Evolutionary conservation across 2,329 filamentous ascomycete species (phyloP).

Genomic region (Juglanconis sp.): DNA sequence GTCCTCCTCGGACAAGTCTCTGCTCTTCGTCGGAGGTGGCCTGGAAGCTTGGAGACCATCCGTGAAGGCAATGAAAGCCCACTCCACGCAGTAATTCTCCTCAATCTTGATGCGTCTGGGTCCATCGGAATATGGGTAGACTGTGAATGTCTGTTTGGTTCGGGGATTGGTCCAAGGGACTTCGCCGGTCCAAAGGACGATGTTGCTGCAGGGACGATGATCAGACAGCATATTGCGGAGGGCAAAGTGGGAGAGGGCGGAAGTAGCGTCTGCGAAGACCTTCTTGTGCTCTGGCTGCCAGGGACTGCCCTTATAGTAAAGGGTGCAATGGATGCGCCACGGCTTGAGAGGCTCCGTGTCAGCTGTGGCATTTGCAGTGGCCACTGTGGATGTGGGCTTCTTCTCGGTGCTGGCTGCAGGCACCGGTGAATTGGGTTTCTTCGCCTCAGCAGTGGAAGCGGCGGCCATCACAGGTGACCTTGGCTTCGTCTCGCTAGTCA

Average conservation of each 20-base stretch:
- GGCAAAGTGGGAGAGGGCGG: conserved; percentile 10
- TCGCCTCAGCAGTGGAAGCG: no score
- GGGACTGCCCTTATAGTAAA: conserved; percentile 9
- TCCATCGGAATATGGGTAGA: conserved; percentile 8
- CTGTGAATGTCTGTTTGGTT: conserved; percentile 10
- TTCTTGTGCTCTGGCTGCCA: conserved; percentile 5
- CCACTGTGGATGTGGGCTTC: neutral
- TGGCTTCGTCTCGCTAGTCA: neutral
- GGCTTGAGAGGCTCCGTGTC: neutral
- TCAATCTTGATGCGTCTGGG: neutral
- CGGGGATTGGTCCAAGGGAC: neutral
- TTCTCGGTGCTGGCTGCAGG: neutral
- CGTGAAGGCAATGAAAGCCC: conserved; percentile 16
- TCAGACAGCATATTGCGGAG: conserved; percentile 1
- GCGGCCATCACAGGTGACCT: neutral
- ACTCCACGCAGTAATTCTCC: conserved; percentile 2
- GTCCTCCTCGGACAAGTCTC: neutral
- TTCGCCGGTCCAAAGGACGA: conserved; percentile 12
- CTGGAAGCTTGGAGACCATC: neutral
- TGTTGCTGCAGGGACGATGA: neutral
- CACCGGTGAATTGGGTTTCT: neutral
- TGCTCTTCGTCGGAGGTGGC: neutral
- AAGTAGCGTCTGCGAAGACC: conserved; percentile 1
- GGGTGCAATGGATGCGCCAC: neutral
- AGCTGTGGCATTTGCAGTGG: neutral